Percentiles rank a stretch among this genome's conserved stretches.
These are phyloP conservation scores for Chrysanthemum lavandulifolium DNA, from an alignment of 129 eudicot genomes.

Conservation along the genomic window DNA sequence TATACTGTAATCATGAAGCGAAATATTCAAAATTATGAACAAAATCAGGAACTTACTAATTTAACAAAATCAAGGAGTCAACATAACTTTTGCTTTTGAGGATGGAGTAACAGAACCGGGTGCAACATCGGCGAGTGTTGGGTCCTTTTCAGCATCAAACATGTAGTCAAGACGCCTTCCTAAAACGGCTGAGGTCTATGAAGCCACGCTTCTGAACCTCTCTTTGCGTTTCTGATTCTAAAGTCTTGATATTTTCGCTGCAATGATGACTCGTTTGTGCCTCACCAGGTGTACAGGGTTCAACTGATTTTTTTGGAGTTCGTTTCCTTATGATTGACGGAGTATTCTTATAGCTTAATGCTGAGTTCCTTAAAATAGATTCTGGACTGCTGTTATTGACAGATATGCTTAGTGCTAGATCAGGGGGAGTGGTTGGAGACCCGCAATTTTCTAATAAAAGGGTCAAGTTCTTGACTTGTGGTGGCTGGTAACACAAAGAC, in stretches of 20 bases:
- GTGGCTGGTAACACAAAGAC: conserved; percentile 43
- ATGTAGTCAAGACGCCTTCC: conserved; percentile 67
- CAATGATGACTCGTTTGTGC: conserved; percentile 19
- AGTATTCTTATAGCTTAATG: conserved; percentile 64
- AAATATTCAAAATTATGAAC: neutral
- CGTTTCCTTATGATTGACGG: conserved; percentile 78
- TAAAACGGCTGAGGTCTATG: conserved; percentile 37
- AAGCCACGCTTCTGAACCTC: conserved; percentile 31
- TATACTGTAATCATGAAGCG: conserved; percentile 2
- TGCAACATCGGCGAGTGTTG: conserved; percentile 37
- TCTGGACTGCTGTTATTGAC: conserved; percentile 53
- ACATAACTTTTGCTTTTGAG: conserved; percentile 40
- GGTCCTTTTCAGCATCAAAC: conserved; percentile 71
- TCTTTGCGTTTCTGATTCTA: conserved; percentile 27
- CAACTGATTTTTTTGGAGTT: conserved; percentile 37
- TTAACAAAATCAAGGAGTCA: conserved; percentile 38
- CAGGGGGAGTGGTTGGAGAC: conserved; percentile 44
- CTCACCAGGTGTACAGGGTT: conserved; percentile 25
- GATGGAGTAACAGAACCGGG: conserved; percentile 49
- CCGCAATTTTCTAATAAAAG: conserved; percentile 21
- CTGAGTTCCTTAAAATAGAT: conserved; percentile 71
- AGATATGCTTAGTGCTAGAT: conserved; percentile 39
- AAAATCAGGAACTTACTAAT: conserved; percentile 31
- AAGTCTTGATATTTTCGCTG: conserved; percentile 23
- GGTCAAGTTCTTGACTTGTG: conserved; percentile 30